These are phyloP conservation scores for Lyophyllum atratum DNA, from an alignment of 768 basidiomycete genomes.

Conservation along the genomic window DNA sequence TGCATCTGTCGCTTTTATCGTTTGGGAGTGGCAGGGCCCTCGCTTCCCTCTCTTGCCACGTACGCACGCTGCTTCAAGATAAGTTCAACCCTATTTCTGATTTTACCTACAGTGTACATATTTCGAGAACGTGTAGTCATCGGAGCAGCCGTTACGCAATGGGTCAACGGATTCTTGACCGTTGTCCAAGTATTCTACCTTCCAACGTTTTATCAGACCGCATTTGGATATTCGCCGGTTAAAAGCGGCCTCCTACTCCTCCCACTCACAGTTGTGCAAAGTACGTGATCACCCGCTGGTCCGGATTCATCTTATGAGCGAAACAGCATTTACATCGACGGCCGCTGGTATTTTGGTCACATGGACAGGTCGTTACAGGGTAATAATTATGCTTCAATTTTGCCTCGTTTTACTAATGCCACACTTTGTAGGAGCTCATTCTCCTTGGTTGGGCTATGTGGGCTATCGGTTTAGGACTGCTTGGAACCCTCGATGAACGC, in stretches of 20 bases:
- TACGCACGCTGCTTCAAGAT: constrained; percentile 20
- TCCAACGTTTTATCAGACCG: constrained; percentile 61
- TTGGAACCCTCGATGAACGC: constrained; percentile 17
- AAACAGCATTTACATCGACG: constrained; percentile 15
- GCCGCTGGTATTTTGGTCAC: constrained; percentile 47
- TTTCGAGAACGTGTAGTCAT: constrained; percentile 51
- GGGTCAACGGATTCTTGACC: constrained; percentile 48
- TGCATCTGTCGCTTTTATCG: constrained; percentile 44
- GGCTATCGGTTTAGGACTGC: constrained; percentile 20
- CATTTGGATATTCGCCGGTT: constrained; percentile 54
- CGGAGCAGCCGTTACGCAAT: constrained; percentile 53
- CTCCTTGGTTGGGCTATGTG: constrained; percentile 22
- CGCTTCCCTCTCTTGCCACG: constrained; percentile 55
- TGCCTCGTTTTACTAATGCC: background rate
- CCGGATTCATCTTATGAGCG: background rate
- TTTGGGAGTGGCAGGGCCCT: constrained; percentile 57
- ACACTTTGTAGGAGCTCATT: constrained; percentile 17
- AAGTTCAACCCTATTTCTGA: background rate
- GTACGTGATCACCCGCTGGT: constrained; percentile 18
- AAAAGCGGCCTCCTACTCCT: constrained; percentile 56
- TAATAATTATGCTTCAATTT: constrained; percentile 10
- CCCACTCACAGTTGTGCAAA: constrained; percentile 56
- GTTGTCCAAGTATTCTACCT: constrained; percentile 56
- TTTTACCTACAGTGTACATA: constrained; percentile 42
- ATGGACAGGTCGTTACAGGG: constrained; percentile 51